Evolutionary conservation across 768 basidiomycete genomes (phyloP), one percentile per base, ranked within the genome.

Genomic region (Amanita rubescens): DNA sequence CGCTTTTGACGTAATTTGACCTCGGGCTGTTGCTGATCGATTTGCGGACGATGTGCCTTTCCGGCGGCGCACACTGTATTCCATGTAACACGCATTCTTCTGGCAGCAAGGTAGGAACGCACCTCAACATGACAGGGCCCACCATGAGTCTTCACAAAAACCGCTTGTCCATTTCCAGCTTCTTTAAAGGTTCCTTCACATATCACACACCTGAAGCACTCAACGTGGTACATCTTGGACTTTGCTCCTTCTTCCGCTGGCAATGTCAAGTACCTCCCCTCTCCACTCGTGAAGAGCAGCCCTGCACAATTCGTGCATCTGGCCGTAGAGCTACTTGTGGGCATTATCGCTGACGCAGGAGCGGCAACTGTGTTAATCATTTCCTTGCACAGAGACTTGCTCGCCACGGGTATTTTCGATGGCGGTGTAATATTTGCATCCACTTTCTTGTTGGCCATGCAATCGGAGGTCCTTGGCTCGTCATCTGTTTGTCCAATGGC

Each of bases 191-290:
- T 62, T 15, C 77, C 75, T 41, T 79, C 71, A 59, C 90, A 93
- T 19, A 85, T 69, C 19, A 65, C 71, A 60, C 90, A 93, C 49
- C 76, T 80, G 67, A 93, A 91, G 63, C 90, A 93, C 39, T 81
- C 76, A 3, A 78, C 73, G 58, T 93, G 90, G 60, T 87, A 92
- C 19, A 76, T 74, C 63, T 77, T 76, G n/a, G 81, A 75, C 20
- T 70, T 67, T 15, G 71, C 71, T 27, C 69, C 74, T 41, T 70
- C 68, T 32, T 72, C 69, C 53, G 77, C 79, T 6, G 88, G 86
- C 25, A 90, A 78, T 2, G 85, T 86, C 30, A 90, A 79, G 65
- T 83, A 90, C 54, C 77, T 78, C 38, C 85, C 82, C 5, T 78
- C 79, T 52, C 78, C 77, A 24, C 71, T 73, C 3, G 75, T 67